Percentiles rank a stretch among this genome's conserved stretches.
Conservation (phyloP, 164 flowering plant species). For the Aristolochia fimbriata region DNA sequence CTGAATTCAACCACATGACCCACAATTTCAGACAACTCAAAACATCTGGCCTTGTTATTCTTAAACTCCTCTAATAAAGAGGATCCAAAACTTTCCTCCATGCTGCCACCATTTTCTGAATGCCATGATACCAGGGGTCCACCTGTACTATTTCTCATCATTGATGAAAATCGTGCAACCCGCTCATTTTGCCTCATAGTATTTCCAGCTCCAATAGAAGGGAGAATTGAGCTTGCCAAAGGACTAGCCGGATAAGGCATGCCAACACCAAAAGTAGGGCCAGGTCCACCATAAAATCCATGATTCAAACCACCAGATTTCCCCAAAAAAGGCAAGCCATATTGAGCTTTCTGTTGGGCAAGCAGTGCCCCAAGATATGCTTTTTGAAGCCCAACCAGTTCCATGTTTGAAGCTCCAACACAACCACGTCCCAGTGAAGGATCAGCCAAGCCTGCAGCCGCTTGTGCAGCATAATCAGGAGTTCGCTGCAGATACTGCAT, state of each 20-base stretch:
- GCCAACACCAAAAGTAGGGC: constrained; percentile 34
- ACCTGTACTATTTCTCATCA: constrained; percentile 34
- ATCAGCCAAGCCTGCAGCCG: constrained; percentile 17
- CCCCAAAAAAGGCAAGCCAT: constrained; percentile 23
- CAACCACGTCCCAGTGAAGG: constrained; percentile 24
- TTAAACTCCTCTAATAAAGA: constrained; percentile 71
- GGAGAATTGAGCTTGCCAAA: constrained; percentile 18
- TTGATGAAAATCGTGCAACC: constrained; percentile 27
- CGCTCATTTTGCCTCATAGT: constrained; percentile 31
- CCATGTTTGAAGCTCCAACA: constrained; percentile 28
- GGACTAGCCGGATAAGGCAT: constrained; percentile 33
- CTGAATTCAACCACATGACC: constrained; percentile 89
- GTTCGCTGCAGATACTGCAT: constrained; percentile 28
- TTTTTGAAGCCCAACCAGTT: constrained; percentile 42
- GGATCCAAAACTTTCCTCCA: constrained; percentile 36
- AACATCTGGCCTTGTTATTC: constrained; percentile 52
- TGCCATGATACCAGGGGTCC: constrained; percentile 34
- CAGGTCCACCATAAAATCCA: constrained; percentile 26
- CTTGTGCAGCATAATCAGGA: constrained; percentile 28
- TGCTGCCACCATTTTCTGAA: constrained; percentile 27
- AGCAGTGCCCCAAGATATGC: constrained; percentile 46
- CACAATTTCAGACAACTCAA: constrained; percentile 73
- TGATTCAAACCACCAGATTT: constrained; percentile 35
- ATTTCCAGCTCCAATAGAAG: constrained; percentile 34
- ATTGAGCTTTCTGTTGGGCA: constrained; percentile 54